Evolutionary conservation across 2,329 filamentous ascomycete species (phyloP).

Genomic region (Parastagonospora avenae): DNA sequence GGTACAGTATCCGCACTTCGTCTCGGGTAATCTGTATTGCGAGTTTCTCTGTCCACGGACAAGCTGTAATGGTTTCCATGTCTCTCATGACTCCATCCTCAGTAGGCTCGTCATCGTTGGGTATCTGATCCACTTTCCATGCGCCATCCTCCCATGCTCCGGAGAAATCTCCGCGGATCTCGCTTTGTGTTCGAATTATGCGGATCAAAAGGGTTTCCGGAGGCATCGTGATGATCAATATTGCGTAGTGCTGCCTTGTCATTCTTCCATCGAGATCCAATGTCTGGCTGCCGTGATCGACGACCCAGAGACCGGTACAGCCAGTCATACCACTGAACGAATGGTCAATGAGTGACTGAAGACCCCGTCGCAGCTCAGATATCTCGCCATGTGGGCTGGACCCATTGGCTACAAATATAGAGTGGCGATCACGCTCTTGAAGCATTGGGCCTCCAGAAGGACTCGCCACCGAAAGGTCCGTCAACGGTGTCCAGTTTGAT

Average conservation of each 20-base stretch:
- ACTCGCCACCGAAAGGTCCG: slow-evolving; percentile 51
- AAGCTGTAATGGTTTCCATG: slow-evolving; percentile 41
- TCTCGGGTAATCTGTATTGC: slow-evolving; percentile 40
- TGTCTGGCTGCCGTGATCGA: slow-evolving; percentile 37
- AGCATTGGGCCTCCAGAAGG: slow-evolving; percentile 24
- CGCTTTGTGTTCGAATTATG: slow-evolving; percentile 27
- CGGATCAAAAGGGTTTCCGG: slow-evolving; percentile 37
- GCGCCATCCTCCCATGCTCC: slow-evolving; percentile 29
- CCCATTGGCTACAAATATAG: slow-evolving; percentile 51
- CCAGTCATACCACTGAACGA: slow-evolving; percentile 38
- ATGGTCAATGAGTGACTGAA: slow-evolving; percentile 45
- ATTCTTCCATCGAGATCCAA: slow-evolving; percentile 33
- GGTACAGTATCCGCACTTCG: slow-evolving; percentile 29
- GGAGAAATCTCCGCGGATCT: slow-evolving; percentile 21
- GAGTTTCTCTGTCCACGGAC: slow-evolving; percentile 19
- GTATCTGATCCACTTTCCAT: slow-evolving; percentile 33
- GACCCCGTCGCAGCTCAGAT: slow-evolving; percentile 50
- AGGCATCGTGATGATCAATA: slow-evolving; percentile 46
- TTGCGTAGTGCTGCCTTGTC: slow-evolving; percentile 35
- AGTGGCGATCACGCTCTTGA: slow-evolving; percentile 27
- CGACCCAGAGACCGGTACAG: slow-evolving; percentile 45
- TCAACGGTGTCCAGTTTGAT: slow-evolving; percentile 63
- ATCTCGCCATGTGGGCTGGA: slow-evolving; percentile 50
- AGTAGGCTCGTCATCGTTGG: slow-evolving; percentile 21
- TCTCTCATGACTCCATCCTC: slow-evolving; percentile 33